Evolutionary conservation across 345 rosid genomes (phyloP), one percentile per base, ranked within the genome.

Genomic region (Geranium rotundifolium): DNA sequence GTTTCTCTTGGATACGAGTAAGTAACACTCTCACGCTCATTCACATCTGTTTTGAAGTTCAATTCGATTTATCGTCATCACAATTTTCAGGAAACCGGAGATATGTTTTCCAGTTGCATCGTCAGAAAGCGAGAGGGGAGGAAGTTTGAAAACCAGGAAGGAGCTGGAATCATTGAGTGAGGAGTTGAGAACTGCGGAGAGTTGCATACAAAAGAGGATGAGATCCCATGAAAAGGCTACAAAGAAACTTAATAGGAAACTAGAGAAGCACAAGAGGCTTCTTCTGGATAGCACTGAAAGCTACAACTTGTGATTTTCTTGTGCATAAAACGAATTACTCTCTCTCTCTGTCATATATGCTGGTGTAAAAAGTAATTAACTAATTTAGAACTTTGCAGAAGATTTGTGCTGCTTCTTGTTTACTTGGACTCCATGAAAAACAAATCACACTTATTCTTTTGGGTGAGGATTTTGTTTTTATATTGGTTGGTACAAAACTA

Each of bases 1-100:
- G 63, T 80, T 19, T 74, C 76, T 54, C 75, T 76, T 15, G 82
- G 84, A 4, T 60, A 27, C 55, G 59, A 86, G 90, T 88, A 80
- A 17, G 69, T 12, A 23, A 23, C 27, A 23, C 15, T 18, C 50
- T 41, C 55, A 19, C 62, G 61, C 58, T 49, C 34, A 59, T 19
- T 58, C 37, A 27, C 34, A 57, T 27, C 4, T 9, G 18, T 16
- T 13, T 19, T 46, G 13, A 15, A 54, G 52, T 60, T 34, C 34
- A 19, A 15, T 37, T 61, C 20, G 17, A 4, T 23, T 3, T 20
- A 37, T 8, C 29, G 54, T 46, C 20, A n/a, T 49, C 18, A 19
- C 64, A 41, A 2, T 54, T 17, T 70, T 50, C 68, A 78, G 88
- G 81, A 59, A 59, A 46, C 81, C 83, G 0, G 73, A 63, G 10